These are phyloP conservation scores for Lasiosphaeris hirsuta DNA, from an alignment of 495 filamentous ascomycete species.

Conservation along the genomic window DNA sequence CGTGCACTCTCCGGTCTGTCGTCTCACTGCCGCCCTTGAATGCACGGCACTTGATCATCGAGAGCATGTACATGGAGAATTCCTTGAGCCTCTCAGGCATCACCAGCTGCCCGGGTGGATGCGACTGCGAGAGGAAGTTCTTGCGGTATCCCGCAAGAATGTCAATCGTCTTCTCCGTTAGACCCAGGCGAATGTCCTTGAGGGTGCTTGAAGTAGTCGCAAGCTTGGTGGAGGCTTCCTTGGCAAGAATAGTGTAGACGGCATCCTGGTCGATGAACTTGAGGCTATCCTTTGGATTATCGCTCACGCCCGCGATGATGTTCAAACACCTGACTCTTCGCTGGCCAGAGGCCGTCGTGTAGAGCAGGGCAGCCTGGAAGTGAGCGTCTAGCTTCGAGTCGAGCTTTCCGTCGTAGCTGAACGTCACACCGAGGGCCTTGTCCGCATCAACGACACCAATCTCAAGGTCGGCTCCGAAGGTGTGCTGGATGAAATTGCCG, in stretches of 20 bases:
- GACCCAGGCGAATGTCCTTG: conserved; percentile 78
- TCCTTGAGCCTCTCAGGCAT: conserved; percentile 96
- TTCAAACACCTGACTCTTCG: conserved; percentile 91
- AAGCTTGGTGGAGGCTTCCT: conserved; percentile 84
- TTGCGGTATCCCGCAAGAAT: conserved; percentile 92
- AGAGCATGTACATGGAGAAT: conserved; percentile 95
- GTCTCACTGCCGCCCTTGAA: conserved; percentile 93
- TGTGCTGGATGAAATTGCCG: conserved; percentile 94
- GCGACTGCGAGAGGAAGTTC: conserved; percentile 71
- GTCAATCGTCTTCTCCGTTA: conserved; percentile 93
- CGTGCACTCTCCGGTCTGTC: conserved; percentile 86
- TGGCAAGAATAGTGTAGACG: conserved; percentile 80
- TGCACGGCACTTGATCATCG: conserved; percentile 83
- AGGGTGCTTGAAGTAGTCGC: conserved; percentile 63
- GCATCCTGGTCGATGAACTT: conserved; percentile 94
- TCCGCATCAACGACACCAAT: conserved; percentile 91
- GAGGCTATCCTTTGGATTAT: conserved; percentile 78
- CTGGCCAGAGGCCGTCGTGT: conserved; percentile 88
- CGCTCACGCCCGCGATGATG: conserved; percentile 85
- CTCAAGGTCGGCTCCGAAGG: conserved; percentile 91
- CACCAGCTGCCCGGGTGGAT: conserved; percentile 90
- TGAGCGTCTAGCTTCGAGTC: conserved; percentile 95
- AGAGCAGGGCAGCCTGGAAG: conserved; percentile 93
- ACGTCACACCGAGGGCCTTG: conserved; percentile 87
- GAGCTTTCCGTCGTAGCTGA: conserved; percentile 95